Evolutionary conservation across 768 basidiomycete genomes (phyloP).

Genomic region (Lactarius pseudohatsudake): DNA sequence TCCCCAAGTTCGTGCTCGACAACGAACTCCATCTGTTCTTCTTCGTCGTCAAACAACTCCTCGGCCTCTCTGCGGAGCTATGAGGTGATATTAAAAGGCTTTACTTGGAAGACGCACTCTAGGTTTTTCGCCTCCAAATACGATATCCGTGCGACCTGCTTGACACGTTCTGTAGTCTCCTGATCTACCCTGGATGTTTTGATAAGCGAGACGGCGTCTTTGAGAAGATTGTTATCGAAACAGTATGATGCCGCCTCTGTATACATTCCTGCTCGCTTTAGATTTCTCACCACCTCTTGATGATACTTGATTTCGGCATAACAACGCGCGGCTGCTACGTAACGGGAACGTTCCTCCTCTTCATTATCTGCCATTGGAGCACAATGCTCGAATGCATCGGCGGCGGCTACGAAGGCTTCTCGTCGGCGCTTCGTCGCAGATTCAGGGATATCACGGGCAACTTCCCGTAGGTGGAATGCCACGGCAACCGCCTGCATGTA

Average conservation of each 20-base stretch:
- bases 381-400: slow-evolving; percentile 8
- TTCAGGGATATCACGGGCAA: slow-evolving; percentile 11
- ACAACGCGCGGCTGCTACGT: not conserved
- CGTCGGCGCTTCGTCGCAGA: slow-evolving; percentile 5
- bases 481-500: slow-evolving; percentile 2
- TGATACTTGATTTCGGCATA: not conserved
- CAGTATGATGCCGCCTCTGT: slow-evolving; percentile 21
- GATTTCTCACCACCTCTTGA: slow-evolving; percentile 6
- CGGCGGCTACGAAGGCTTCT: slow-evolving; percentile 13
- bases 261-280: slow-evolving; percentile 16
- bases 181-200: slow-evolving; percentile 7
- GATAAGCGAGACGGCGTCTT: slow-evolving; percentile 13
- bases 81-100: not conserved
- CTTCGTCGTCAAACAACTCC: slow-evolving; percentile 53
- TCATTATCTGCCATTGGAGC: not conserved
- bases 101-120: slow-evolving; percentile 11
- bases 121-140: slow-evolving; percentile 15
- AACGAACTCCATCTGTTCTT: slow-evolving; percentile 56
- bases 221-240: slow-evolving; percentile 21
- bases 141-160: slow-evolving; percentile 16
- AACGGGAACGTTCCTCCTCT: slow-evolving; percentile 1
- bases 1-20: slow-evolving; percentile 53
- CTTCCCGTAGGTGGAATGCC: slow-evolving; percentile 11
- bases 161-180: slow-evolving; percentile 23
- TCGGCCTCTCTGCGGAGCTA: slow-evolving; percentile 43